Conservation (phyloP, 2,329 filamentous ascomycete species). For the Alternaria alternata region DNA sequence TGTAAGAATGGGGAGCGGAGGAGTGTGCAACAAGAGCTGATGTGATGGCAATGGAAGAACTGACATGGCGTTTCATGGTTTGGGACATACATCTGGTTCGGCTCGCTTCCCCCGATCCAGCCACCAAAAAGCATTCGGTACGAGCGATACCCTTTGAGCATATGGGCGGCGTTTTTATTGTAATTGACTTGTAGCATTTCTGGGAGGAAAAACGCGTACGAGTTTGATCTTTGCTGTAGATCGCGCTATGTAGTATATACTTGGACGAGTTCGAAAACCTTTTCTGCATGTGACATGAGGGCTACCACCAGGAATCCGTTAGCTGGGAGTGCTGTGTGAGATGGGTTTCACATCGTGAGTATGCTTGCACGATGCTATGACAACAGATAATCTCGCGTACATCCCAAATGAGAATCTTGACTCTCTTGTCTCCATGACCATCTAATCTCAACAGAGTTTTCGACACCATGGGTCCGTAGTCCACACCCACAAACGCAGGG, state of each 20-base stretch:
- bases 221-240: neutral
- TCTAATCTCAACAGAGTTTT: too few species aligned
- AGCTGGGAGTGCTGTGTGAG: fast-evolving
- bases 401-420: too few species aligned
- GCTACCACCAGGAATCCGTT: fast-evolving
- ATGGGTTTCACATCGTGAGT: fast-evolving
- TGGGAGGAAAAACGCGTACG: neutral
- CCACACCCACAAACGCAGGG: too few species aligned
- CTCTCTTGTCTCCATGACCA: too few species aligned
- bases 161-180: constrained; percentile 12
- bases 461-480: too few species aligned
- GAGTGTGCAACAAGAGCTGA: neutral
- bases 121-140: constrained; percentile 11
- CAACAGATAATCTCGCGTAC: too few species aligned
- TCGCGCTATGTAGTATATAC: neutral
- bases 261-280: too few species aligned
- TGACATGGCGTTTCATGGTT: constrained; percentile 5
- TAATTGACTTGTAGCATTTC: neutral
- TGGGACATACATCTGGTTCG: neutral
- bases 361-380: too few species aligned
- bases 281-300: too few species aligned
- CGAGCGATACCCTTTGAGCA: constrained; percentile 13
- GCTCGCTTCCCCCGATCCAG: neutral
- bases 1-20: too few species aligned
- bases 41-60: neutral